A percentile compares a stretch with the other conserved stretches of the same genome.
Conservation (phyloP, 768 basidiomycete genomes). For the Cubamyces sp. region DNA sequence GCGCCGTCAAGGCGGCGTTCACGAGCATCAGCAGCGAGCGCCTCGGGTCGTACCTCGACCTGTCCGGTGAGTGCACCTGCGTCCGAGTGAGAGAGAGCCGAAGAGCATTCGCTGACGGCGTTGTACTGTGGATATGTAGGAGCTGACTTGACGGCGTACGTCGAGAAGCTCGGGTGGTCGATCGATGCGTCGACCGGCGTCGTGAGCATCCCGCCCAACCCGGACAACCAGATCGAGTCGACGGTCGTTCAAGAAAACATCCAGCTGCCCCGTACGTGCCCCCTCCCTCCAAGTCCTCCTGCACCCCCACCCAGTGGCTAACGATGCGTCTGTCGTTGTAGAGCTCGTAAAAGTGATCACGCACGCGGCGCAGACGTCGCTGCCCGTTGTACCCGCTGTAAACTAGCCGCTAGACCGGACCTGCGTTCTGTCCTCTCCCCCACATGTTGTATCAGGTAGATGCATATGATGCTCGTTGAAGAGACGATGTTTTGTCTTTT, state of each 20-base stretch:
- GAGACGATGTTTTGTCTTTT: too few relatives aligned
- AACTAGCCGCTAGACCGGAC: conserved; percentile 7
- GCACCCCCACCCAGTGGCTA: conserved; percentile 10
- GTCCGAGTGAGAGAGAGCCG: not conserved
- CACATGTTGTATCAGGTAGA: conserved; percentile 12
- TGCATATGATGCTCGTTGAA: not conserved
- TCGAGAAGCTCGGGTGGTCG: conserved; percentile 70
- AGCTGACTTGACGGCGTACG: conserved; percentile 58
- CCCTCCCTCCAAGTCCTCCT: not conserved
- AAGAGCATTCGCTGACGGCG: not conserved
- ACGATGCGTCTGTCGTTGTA: conserved; percentile 31
- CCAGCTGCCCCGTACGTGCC: conserved; percentile 72
- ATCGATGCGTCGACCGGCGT: conserved; percentile 56
- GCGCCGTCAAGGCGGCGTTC: conserved; percentile 79
- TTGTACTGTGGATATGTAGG: conserved; percentile 41
- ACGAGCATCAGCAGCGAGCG: conserved; percentile 70
- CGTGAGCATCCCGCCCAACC: conserved; percentile 76
- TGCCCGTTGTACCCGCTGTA: conserved; percentile 21
- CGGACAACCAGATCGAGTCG: conserved; percentile 87
- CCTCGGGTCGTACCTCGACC: conserved; percentile 70
- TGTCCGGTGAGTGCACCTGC: conserved; percentile 51
- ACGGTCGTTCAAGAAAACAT: conserved; percentile 84
- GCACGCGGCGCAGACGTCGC: conserved; percentile 59
- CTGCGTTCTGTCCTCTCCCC: too few relatives aligned
- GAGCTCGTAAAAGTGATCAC: conserved; percentile 79